Evolutionary conservation across 306 rosid genomes (phyloP), one percentile per base, ranked within the genome.

Genomic region (Canavalia gladiata): DNA sequence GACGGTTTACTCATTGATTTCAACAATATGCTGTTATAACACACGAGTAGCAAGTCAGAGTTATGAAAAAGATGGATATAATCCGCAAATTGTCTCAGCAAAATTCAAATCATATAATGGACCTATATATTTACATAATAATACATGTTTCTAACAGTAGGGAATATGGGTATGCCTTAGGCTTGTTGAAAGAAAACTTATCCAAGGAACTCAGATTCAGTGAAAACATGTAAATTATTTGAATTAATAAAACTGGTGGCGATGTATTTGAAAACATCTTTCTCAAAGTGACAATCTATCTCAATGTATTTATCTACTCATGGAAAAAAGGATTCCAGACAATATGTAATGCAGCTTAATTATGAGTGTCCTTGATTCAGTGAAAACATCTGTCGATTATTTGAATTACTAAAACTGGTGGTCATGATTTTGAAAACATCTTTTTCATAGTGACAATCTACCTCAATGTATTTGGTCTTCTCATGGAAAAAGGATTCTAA

Each of bases 11-110:
- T 18, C 25, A 18, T 18, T 18, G 25, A 18, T 18, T 18, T 42
- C 55, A 74, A 74, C 70, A 81, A 55, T 11, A 30, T 50, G 31
- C 64, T 39, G 50, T 10, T 43, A 42, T 7, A 70, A 56, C 10
- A 28, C 29, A 30, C 1, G 29, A 52, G 43, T 42, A 54, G 71
- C 56, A 56, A 11, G 5, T 66, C 37, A 51, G 12, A 76, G 60
- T 66, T 54, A 72, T 2, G 68, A 71, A 84, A 49, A 82, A 45
- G 77, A 81, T 77, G 69, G 67, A 47, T 59, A 42, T 59, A 69
- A 75, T 37, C 25, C 25, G 25, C 25, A 18, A 18, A 18, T 18
- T 18, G 25, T 18, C 25, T 18, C 25, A 18, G 25, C 25, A 0
- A 18, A 18, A 18, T 18, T 18, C 25, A 41, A 28, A 52, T 29